Percentiles rank a stretch among this genome's conserved stretches.
These are phyloP conservation scores for Mortierella sp. DNA, from an alignment of 371 early-diverging fungal species.

Conservation along the genomic window DNA sequence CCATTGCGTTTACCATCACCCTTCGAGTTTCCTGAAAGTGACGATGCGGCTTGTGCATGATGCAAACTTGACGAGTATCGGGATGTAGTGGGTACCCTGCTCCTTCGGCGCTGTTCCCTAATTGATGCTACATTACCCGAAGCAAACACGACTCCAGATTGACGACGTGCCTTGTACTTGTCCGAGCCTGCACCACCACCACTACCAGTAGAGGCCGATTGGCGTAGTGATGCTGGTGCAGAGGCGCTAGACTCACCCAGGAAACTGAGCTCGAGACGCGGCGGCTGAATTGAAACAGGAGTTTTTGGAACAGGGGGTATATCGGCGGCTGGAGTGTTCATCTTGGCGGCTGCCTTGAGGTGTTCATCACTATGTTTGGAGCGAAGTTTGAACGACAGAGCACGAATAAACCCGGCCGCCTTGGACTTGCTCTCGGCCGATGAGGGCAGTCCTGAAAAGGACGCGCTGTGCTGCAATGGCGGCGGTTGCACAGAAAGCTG, in stretches of 20 bases:
- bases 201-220: too few relatives aligned
- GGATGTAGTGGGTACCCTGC: slow-evolving; percentile 13
- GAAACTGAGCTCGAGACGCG: slow-evolving; percentile 43
- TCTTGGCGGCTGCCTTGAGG: slow-evolving; percentile 13
- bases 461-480: background rate
- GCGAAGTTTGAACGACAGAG: slow-evolving; percentile 39
- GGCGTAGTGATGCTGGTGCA: slow-evolving; percentile 29
- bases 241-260: slow-evolving; percentile 23
- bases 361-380: slow-evolving; percentile 50
- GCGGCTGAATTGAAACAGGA: slow-evolving; percentile 33
- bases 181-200: slow-evolving; percentile 9
- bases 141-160: slow-evolving; percentile 23
- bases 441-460: too few relatives aligned
- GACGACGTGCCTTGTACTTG: slow-evolving; percentile 34
- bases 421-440: slow-evolving; percentile 27
- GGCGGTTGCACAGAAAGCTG: background rate
- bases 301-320: slow-evolving; percentile 1
- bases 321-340: slow-evolving; percentile 15
- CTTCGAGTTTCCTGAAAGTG: slow-evolving; percentile 17
- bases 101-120: slow-evolving; percentile 29
- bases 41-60: slow-evolving; percentile 26
- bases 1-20: slow-evolving; percentile 42
- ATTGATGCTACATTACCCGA: slow-evolving; percentile 15
- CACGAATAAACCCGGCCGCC: slow-evolving; percentile 39
- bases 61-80: slow-evolving; percentile 8